Percentiles rank a stretch among this genome's conserved stretches.
Conservation (phyloP, 148 eudicot species). For the Amaranthus hypochondriacus region DNA sequence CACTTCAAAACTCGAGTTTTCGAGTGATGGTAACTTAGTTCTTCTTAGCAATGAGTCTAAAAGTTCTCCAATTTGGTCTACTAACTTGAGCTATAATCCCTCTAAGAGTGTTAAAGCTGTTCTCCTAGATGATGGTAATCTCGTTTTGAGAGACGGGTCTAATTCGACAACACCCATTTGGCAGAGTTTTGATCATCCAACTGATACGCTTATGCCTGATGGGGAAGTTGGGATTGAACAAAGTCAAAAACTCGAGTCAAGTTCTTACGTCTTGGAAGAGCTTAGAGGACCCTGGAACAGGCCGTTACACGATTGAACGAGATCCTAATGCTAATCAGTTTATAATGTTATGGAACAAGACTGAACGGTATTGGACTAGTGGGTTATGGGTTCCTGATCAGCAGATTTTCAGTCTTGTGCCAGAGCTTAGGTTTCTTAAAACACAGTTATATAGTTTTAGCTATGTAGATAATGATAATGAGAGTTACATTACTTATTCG, state of each 20-base stretch:
- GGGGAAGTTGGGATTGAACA: conserved; percentile 25
- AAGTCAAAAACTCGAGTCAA: conserved; percentile 15
- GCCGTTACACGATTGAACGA: conserved; percentile 24
- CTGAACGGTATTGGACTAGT: conserved; percentile 27
- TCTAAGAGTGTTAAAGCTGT: conserved; percentile 23
- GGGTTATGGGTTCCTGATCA: conserved; percentile 26
- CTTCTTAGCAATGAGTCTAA: conserved; percentile 14
- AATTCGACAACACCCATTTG: conserved; percentile 22
- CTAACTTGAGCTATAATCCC: conserved; percentile 22
- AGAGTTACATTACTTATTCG: conserved; percentile 47
- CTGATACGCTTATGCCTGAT: conserved; percentile 36
- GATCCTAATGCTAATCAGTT: conserved; percentile 29
- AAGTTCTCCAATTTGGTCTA: conserved; percentile 32
- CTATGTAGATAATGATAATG: conserved; percentile 35
- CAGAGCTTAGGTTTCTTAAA: conserved; percentile 35
- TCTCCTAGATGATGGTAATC: conserved; percentile 39
- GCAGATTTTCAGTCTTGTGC: conserved; percentile 34
- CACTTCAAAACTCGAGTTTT: conserved; percentile 21
- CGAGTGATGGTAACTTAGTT: conserved; percentile 9
- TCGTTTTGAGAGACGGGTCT: conserved; percentile 32
- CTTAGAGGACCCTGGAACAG: conserved; percentile 32
- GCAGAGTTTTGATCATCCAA: conserved; percentile 41
- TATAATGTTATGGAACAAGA: conserved; percentile 26
- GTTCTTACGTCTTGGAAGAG: conserved; percentile 38
- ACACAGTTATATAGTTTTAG: conserved; percentile 36